Evolutionary conservation across 257 asterid genomes (phyloP).

Genomic region (Forsythia viridissima): DNA sequence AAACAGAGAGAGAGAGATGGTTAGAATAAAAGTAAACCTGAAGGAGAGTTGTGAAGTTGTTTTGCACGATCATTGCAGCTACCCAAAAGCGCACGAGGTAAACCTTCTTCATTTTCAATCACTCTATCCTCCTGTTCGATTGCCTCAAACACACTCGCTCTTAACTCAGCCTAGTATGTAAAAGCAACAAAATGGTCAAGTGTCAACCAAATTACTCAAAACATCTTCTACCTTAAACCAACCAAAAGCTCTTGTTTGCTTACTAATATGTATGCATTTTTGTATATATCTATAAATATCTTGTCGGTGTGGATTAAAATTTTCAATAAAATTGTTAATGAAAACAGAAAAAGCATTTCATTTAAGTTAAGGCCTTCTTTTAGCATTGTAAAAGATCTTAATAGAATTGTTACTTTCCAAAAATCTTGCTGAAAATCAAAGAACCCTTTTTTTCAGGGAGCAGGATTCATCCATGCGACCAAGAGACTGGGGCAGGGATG

Average conservation of each 20-base stretch:
- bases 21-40: constrained; percentile 48
- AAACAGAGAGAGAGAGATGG: not conserved
- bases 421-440: too few relatives aligned
- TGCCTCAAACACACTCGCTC: constrained; percentile 97
- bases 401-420: too few relatives aligned
- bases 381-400: too few relatives aligned
- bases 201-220: not conserved
- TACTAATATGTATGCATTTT: not conserved
- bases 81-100: constrained; percentile 93
- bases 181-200: not conserved
- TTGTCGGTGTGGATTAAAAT: not conserved
- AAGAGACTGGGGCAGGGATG: too few relatives aligned
- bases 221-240: not conserved
- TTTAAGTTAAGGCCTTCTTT: too few relatives aligned
- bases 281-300: not conserved
- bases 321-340: not conserved
- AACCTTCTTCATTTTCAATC: constrained; percentile 72
- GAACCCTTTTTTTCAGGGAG: too few relatives aligned
- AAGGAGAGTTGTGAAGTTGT: constrained; percentile 90
- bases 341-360: not conserved
- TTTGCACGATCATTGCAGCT: constrained; percentile 98
- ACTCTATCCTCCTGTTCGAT: constrained; percentile 92
- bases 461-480: too few relatives aligned
- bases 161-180: constrained; percentile 71
- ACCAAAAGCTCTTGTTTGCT: not conserved